Percentiles rank a stretch among this genome's conserved stretches.
These are phyloP conservation scores for Actinomortierella wolfii DNA, from an alignment of 371 early-diverging fungal genomes.

Conservation along the genomic window DNA sequence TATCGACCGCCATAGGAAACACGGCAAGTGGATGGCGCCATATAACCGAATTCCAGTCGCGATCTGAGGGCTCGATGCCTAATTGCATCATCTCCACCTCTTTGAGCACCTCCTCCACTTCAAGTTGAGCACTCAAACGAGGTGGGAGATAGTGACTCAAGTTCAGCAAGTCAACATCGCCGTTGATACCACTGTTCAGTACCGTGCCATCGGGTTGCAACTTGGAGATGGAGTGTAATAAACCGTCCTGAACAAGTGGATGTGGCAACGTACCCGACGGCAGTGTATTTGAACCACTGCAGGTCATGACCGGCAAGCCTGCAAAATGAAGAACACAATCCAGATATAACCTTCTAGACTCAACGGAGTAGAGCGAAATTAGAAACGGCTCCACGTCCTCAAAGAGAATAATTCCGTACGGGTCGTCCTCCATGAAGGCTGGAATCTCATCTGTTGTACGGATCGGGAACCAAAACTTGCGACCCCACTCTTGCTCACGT, in stretches of 20 bases:
- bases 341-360: slow-evolving; percentile 22
- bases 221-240: no score
- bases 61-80: no score
- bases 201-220: no score
- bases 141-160: no score
- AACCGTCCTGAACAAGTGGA: slow-evolving; percentile 24
- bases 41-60: no score
- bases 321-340: slow-evolving; percentile 29
- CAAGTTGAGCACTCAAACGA: no score
- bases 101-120: no score
- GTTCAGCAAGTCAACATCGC: no score
- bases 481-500: slow-evolving; percentile 27
- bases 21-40: no score
- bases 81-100: no score
- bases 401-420: slow-evolving; percentile 71
- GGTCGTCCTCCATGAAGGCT: slow-evolving; percentile 61
- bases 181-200: no score
- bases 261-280: neutral
- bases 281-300: slow-evolving; percentile 20
- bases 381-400: slow-evolving; percentile 72
- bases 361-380: slow-evolving; percentile 53
- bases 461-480: slow-evolving; percentile 32
- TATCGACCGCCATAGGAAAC: no score
- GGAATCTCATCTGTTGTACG: slow-evolving; percentile 31
- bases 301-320: slow-evolving; percentile 29